Evolutionary conservation across 148 eudicot genomes (phyloP), one percentile per base, ranked within the genome.

Genomic region (Cornus suecica): DNA sequence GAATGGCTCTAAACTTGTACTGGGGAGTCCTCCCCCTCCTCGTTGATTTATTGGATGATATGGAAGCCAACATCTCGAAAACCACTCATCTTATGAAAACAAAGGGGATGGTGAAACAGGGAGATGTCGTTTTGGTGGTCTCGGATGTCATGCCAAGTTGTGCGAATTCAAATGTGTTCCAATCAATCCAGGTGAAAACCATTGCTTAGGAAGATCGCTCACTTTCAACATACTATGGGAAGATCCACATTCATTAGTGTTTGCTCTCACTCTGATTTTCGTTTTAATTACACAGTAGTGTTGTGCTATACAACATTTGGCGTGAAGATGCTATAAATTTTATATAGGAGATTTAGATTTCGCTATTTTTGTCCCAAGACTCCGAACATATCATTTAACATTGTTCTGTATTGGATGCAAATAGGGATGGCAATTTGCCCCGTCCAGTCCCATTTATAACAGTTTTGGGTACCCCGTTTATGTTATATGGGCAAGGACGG

Each of bases 11-110:
- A 52, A 86, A 71, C 77, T 77, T 86, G 85, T 81, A 71, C 61
- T 86, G 89, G 89, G 89, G 89, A n/a, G 81, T 86, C 2, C 74
- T 61, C 23, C 85, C 89, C 10, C 11, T 86, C 11, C 77, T 81
- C 14, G 68, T 77, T 67, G 77, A 86, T 69, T 71, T 86, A 45
- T 86, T 85, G 51, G 87, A 86, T 51, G 86, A 86, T 69, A 66
- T 68, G 32, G 89, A 86, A 71, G 77, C 73, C 2, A 84, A 86
- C 69, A 52, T 83, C n/a, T 68, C 26, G 37, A 76, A 52, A 65
- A 77, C 87, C 41, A 51, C 79, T 0, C 71, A 71, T 23, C 75
- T 84, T 22, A 58, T 81, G 25, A 86, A 84, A 80, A 18, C 83
- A 66, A 74, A 72, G 73, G 85, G 87, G 66, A 75, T 84, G 80